Evolutionary conservation across 1,139 yeast species (phyloP), one percentile per base, ranked within the genome.

Genomic region (Saccharomyces hybrid): DNA sequence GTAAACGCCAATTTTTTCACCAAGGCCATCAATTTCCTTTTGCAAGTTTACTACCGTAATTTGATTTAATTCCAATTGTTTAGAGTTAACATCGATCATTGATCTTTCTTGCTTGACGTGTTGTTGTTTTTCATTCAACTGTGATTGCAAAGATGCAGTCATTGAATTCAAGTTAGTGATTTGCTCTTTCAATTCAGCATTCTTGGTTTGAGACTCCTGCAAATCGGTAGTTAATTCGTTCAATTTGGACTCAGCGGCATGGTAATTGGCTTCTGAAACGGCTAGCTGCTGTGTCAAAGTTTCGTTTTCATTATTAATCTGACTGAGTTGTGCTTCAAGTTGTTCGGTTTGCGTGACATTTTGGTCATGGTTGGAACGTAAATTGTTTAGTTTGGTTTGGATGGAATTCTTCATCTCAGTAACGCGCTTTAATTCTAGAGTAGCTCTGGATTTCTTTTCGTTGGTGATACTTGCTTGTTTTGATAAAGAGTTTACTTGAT

Each of bases 401-500:
- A 90, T 86, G 23, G 86, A 89, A 52, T 78, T 76, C 70, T 88
- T 90, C 55, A 83, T 77, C 14, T 77, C 76, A 60, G 83, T 78
- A 54, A 88, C 82, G 54, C 66, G 78, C 28, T 81, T 75, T 55
- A 91, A 77, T 64, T 93, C 97, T 56, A 80, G 82, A 64, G 86
- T 91, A 0, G 96, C 89, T 58, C 83, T 79, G 26, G 81, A 75
- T 60, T 89, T 85, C 71, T 85, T 87, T 34, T 83, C 86, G 58
- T 83, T 84, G 38, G 88, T 77, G 16, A 78, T 79, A 0, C 86
- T 76, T 1, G 95, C 87, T 71, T 91, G 97, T 23, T 79, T 73
- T 1, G 90, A 79, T 60, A 90, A 76, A 0, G 96, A 86, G 58
- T 83, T 83, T 57, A 89, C 84, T 73, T 91, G 97, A 64, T 86